phyloP scores from a whole-genome alignment of 2,329 filamentous ascomycete genomes.

The Coleophoma crateriformis region DNA sequence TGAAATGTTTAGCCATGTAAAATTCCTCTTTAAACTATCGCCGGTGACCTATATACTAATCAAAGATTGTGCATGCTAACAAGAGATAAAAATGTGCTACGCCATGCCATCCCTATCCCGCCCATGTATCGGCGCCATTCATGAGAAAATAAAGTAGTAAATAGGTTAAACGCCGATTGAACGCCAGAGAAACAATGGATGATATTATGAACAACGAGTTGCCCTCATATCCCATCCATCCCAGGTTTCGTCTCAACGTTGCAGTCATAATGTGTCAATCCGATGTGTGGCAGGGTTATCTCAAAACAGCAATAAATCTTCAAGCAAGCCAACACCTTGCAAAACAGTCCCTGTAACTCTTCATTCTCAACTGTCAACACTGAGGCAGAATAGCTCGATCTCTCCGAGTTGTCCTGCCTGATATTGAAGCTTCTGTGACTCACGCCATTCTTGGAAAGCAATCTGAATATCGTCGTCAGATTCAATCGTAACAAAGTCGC shows the following conservation, averaged over 20 bases:
- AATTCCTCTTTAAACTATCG: neutral
- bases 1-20: neutral
- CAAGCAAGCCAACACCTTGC: neutral
- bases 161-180: conserved; percentile 8
- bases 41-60: neutral
- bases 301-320: conserved; percentile 8
- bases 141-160: conserved; percentile 6
- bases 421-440: conserved; percentile 59
- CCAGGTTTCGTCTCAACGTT: conserved; percentile 22
- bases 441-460: conserved; percentile 91
- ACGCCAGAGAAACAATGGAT: conserved; percentile 10
- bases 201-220: conserved; percentile 8
- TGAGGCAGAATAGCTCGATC: conserved; percentile 79
- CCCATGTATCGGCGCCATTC: conserved; percentile 12
- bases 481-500: conserved; percentile 88
- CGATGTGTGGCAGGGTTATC: conserved; percentile 10
- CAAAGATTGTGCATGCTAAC: conserved; percentile 10
- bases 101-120: conserved; percentile 6
- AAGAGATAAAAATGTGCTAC: neutral
- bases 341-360: neutral
- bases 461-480: conserved; percentile 96
- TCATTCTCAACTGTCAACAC: conserved; percentile 25
- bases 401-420: conserved; percentile 72
- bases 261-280: conserved; percentile 19
- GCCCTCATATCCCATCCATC: conserved; percentile 11